Percentiles rank a stretch among this genome's conserved stretches.
These are phyloP conservation scores for Leptographium radiaticola DNA, from an alignment of 2,329 filamentous ascomycete species.

Conservation along the genomic window DNA sequence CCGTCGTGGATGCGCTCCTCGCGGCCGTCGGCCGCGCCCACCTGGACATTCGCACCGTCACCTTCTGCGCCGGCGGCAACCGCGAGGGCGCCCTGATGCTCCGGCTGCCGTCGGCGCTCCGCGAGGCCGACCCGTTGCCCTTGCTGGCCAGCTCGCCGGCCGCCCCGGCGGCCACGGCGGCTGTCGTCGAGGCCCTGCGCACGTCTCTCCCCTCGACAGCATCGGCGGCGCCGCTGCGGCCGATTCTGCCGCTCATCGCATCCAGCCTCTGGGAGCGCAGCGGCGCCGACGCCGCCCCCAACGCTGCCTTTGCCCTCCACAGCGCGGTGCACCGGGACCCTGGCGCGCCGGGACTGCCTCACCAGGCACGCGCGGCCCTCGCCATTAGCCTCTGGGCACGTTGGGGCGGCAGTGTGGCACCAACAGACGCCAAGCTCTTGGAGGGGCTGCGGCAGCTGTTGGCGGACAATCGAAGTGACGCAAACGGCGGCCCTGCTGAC, in stretches of 20 bases:
- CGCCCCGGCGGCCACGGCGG: conserved; percentile 11
- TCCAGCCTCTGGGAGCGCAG: conserved; percentile 35
- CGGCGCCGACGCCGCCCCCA: conserved; percentile 35
- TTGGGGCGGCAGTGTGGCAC: conserved; percentile 52
- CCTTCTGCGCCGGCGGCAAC: conserved; percentile 77
- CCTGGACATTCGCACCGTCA: conserved; percentile 57
- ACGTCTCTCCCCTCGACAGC: conserved; percentile 26
- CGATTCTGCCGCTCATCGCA: conserved; percentile 25
- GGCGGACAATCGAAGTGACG: conserved; percentile 10
- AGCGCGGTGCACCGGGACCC: conserved; percentile 56
- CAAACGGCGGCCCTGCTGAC: not conserved
- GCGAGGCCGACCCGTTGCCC: conserved; percentile 51
- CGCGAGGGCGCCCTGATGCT: conserved; percentile 72
- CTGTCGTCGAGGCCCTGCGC: conserved; percentile 23
- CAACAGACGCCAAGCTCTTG: conserved; percentile 31
- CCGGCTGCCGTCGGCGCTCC: conserved; percentile 44
- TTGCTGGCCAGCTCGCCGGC: conserved; percentile 14
- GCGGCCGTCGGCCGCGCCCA: conserved; percentile 33
- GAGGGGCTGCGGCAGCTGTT: conserved; percentile 29
- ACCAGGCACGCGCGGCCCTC: conserved; percentile 57
- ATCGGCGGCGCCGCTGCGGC: not conserved
- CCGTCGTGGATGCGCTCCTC: conserved; percentile 65
- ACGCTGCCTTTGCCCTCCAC: conserved; percentile 59
- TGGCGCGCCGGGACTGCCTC: conserved; percentile 58
- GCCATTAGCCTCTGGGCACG: conserved; percentile 59